These are phyloP conservation scores for Vanderwaltozyma tropicalis DNA, from an alignment of 805 yeast species.

Conservation along the genomic window DNA sequence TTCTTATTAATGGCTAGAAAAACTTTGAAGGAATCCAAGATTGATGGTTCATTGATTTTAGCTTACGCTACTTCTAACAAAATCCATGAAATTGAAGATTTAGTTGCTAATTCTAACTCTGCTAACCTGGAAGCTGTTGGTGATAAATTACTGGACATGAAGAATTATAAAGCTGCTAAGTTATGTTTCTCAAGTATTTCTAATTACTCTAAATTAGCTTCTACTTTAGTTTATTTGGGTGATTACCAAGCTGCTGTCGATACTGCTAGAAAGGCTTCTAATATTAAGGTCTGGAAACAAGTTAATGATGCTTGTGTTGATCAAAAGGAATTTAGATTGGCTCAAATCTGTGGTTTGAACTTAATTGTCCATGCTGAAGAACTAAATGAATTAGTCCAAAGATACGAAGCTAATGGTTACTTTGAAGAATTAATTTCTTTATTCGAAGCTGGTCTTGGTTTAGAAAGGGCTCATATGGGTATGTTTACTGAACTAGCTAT, in stretches of 20 bases:
- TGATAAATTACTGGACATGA: conserved; percentile 72
- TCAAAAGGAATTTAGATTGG: conserved; percentile 88
- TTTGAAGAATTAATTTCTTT: conserved; percentile 84
- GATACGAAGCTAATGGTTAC: conserved; percentile 83
- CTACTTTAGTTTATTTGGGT: conserved; percentile 84
- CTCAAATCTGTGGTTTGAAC: conserved; percentile 97
- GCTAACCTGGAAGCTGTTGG: conserved; percentile 91
- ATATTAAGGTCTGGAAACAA: conserved; percentile 90
- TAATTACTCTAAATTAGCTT: conserved; percentile 90
- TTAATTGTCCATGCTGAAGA: conserved; percentile 97
- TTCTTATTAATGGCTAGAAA: conserved; percentile 87
- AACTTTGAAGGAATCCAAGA: conserved; percentile 77
- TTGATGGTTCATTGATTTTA: conserved; percentile 86
- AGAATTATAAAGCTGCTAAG: conserved; percentile 88
- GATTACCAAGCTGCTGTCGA: conserved; percentile 97
- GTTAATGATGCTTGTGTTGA: conserved; percentile 95
- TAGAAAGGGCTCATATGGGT: conserved; percentile 99
- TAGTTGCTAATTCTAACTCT: conserved; percentile 78
- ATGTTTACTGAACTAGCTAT: conserved; percentile 96
- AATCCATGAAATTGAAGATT: conserved; percentile 70
- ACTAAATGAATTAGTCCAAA: conserved; percentile 74
- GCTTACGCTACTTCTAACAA: conserved; percentile 74
- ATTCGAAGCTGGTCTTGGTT: conserved; percentile 89
- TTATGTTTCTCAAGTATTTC: conserved; percentile 75
- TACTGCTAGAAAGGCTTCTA: conserved; percentile 96